Evolutionary conservation across 768 basidiomycete species (phyloP), one percentile per base, ranked within the genome.

Genomic region (Termitomyces sp.): DNA sequence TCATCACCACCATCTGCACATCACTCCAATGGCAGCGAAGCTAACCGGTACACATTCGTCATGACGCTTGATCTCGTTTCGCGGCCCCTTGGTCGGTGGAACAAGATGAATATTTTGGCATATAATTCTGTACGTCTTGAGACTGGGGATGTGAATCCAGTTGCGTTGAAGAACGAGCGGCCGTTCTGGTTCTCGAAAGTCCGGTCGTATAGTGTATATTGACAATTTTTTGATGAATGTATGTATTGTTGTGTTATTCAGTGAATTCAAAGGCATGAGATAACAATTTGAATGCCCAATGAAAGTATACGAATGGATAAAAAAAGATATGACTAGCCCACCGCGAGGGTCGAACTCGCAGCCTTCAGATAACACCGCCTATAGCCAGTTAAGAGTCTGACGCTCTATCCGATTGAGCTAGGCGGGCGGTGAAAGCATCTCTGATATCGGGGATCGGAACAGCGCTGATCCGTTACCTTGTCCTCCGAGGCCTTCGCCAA

Each of bases 101-200:
- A 92, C 73, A 90, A 85, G 68, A 80, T 96, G 62, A 86, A 92
- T 57, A 81, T 96, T 22, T 69, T 78, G 49, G 78, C 80, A 12
- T 96, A 96, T 71, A 82, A 89, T 57, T 90, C 90, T 0, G 84
- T 96, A 5, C 84, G 90, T 59, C 66, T 91, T n/a, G 85, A 83
- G 61, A 89, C 82, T 18, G 93, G 91, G 2, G 93, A 94, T 69
- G 77, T 81, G 13, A 71, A 82, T 11, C 85, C 88, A 18, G 76
- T 96, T 33, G 78, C 84, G 11, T 74, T 95, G 66, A 92, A 91
- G 69, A 86, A 94, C 65, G 92, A 94, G 71, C 81, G 91, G 58
- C 85, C 93, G n/a, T 96, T 92, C 72, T 95, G 91, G 88, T 97
- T 97, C 75, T 95, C 93, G 45, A 94, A 91, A 74, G 92, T 94